Evolutionary conservation across 352 stramenopile genomes (phyloP), one percentile per base, ranked within the genome.

Genomic region (Hyaloperonospora arabidopsidis): DNA sequence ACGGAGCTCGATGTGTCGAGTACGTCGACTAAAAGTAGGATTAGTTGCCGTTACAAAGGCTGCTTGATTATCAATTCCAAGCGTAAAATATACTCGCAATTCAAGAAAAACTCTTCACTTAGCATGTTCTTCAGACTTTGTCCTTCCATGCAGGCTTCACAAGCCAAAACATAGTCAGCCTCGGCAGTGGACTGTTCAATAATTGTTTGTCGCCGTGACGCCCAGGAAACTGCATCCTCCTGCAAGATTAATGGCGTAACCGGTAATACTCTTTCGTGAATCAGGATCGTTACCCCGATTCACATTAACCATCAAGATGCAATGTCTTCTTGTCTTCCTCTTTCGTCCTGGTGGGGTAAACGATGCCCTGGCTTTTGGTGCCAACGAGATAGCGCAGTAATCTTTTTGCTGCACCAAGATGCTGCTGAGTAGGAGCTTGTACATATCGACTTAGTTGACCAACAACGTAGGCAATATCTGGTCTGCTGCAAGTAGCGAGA

Each of bases 1-100:
- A n/a, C n/a, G n/a, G n/a, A n/a, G n/a, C n/a, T 38, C 32, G 13
- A 38, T 38, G 32, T 38, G 32, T 13, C 13, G 48, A 4, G 48
- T 54, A 3, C 48, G 48, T 46, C 48, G 36, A 35, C 48, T 54
- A 15, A 46, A 54, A 18, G 36, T 46, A 15, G 48, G 48, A 22
- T 46, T 54, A 22, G 17, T n/a, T 25, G 48, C 15, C 13, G 46
- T 17, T 5, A 22, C 22, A 19, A 46, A 25, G 15, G 22, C 48
- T 5, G 48, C 29, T 28, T 36, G 18, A n/a, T 28, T 54, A 14
- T 46, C 48, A 22, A 45, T 34, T 10, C 35, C 48, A 14, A 46
- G 32, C 7, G 32, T 38, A 38, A 38, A 38, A 13, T n/a, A n/a
- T n/a, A n/a, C n/a, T n/a, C n/a, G n/a, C n/a, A n/a, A n/a, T n/a